Percentiles rank a stretch among this genome's conserved stretches.
Conservation (phyloP, 2,329 filamentous ascomycete species). For the Parafenestella ontariensis region DNA sequence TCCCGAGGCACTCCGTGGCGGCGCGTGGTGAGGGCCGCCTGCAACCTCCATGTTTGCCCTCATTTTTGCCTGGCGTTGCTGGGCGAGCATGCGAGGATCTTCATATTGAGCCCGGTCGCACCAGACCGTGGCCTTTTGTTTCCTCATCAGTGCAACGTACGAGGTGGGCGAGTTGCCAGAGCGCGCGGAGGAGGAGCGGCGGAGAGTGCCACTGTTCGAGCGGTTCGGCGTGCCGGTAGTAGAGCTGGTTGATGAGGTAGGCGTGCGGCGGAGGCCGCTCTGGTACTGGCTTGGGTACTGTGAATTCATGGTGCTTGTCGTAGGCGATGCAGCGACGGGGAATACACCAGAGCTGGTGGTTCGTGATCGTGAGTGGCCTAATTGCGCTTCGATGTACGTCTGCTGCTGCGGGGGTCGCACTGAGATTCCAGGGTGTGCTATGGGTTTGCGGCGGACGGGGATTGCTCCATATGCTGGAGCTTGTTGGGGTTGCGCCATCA, state of each 20-base stretch:
- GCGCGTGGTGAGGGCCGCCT: slow-evolving; percentile 59
- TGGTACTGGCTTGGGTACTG: slow-evolving; percentile 46
- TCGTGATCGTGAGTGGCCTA: slow-evolving; percentile 46
- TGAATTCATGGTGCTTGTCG: slow-evolving; percentile 41
- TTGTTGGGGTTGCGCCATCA: slow-evolving; percentile 35
- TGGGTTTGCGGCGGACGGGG: slow-evolving; percentile 45
- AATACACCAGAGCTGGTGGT: slow-evolving; percentile 49
- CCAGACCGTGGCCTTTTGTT: slow-evolving; percentile 98
- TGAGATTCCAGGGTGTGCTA: slow-evolving; percentile 40
- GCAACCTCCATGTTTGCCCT: slow-evolving; percentile 84
- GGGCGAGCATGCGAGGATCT: slow-evolving; percentile 81
- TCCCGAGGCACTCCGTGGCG: slow-evolving; percentile 48
- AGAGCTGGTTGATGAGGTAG: slow-evolving; percentile 73
- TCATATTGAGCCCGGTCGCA: slow-evolving; percentile 93
- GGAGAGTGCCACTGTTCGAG: slow-evolving; percentile 62
- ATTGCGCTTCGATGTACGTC: slow-evolving; percentile 28
- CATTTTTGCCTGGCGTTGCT: slow-evolving; percentile 86
- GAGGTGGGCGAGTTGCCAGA: slow-evolving; percentile 71
- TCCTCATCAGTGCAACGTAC: slow-evolving; percentile 94
- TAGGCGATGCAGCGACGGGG: slow-evolving; percentile 30
- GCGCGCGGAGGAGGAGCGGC: slow-evolving; percentile 81
- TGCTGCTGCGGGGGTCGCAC: slow-evolving; percentile 38
- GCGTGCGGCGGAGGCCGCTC: slow-evolving; percentile 61
- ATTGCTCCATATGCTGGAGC: slow-evolving; percentile 35
- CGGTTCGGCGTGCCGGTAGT: slow-evolving; percentile 59